Evolutionary conservation across 495 filamentous ascomycete genomes (phyloP).

Genomic region (Penicillium chermesinum): DNA sequence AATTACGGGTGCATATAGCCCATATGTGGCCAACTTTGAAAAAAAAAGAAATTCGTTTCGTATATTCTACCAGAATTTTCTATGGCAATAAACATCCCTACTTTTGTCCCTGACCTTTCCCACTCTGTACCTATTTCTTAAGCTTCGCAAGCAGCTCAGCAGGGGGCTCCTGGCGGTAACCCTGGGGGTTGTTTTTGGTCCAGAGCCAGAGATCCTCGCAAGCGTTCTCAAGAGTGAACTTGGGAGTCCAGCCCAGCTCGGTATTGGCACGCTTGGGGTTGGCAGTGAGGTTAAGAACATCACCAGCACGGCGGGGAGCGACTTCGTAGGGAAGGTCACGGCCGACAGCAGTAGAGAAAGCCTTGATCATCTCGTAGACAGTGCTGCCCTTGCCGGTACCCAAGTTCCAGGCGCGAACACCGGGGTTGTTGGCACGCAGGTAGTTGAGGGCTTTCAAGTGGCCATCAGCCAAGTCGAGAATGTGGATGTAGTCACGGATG

Average conservation of each 20-base stretch:
- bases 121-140: constrained; percentile 47
- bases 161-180: constrained; percentile 86
- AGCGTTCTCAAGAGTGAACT: constrained; percentile 83
- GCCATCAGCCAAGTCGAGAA: constrained; percentile 82
- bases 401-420: constrained; percentile 93
- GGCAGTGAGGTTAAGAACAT: constrained; percentile 91
- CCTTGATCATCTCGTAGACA: constrained; percentile 94
- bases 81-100: constrained; percentile 16
- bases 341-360: constrained; percentile 83
- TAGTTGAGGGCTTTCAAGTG: constrained; percentile 91
- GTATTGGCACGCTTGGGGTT: constrained; percentile 80
- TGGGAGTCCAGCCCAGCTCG: constrained; percentile 90
- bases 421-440: constrained; percentile 82
- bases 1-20: no score
- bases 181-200: constrained; percentile 91
- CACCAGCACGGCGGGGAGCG: constrained; percentile 73
- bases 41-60: constrained; percentile 42
- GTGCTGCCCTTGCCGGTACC: constrained; percentile 94
- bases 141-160: constrained; percentile 71
- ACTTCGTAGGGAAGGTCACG: constrained; percentile 82
- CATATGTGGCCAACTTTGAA: no score
- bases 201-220: constrained; percentile 95
- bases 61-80: constrained; percentile 28
- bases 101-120: constrained; percentile 3
- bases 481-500: constrained; percentile 75